Percentiles rank a stretch among this genome's conserved stretches.
Conservation (phyloP, 2,329 filamentous ascomycete genomes). For the Westerdykella ornata region DNA sequence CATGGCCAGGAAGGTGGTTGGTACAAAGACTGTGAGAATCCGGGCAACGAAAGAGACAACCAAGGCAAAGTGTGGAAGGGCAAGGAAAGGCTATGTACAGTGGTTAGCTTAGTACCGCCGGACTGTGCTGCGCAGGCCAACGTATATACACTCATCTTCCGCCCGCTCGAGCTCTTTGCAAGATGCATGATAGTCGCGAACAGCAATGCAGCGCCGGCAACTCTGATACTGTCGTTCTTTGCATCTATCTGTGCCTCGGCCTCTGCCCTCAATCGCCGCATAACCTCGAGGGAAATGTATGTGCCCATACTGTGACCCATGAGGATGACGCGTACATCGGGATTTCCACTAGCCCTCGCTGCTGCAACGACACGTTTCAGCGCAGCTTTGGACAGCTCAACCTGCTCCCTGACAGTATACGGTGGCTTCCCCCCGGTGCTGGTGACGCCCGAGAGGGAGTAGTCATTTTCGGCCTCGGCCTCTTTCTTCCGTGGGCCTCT, state of each 20-base stretch:
- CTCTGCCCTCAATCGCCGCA: constrained; percentile 28
- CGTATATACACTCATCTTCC: constrained; percentile 34
- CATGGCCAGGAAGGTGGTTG: constrained; percentile 34
- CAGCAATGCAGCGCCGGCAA: constrained; percentile 36
- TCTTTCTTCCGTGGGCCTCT: constrained; percentile 11
- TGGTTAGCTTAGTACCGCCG: too few relatives aligned
- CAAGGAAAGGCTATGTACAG: too few relatives aligned
- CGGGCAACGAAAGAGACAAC: constrained; percentile 35
- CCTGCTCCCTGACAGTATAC: constrained; percentile 46
- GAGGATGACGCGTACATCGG: constrained; percentile 26
- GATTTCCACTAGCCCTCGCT: constrained; percentile 1
- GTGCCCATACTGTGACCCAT: constrained; percentile 46
- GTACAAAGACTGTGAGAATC: constrained; percentile 40
- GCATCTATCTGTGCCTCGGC: constrained; percentile 4
- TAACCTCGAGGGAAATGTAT: constrained; percentile 42
- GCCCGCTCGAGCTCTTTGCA: constrained; percentile 40
- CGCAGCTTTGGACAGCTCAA: constrained; percentile 42
- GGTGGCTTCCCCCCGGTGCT: constrained; percentile 20
- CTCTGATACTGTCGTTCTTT: constrained; percentile 13
- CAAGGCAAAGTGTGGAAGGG: not conserved
- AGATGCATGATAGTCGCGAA: constrained; percentile 47
- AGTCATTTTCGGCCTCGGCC: not conserved
- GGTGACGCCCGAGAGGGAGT: constrained; percentile 8
- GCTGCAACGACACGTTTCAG: constrained; percentile 38
- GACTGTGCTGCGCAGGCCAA: not conserved